These are phyloP conservation scores for Rhododendron williamsianum DNA, from an alignment of 148 eudicot genomes.

Conservation along the genomic window DNA sequence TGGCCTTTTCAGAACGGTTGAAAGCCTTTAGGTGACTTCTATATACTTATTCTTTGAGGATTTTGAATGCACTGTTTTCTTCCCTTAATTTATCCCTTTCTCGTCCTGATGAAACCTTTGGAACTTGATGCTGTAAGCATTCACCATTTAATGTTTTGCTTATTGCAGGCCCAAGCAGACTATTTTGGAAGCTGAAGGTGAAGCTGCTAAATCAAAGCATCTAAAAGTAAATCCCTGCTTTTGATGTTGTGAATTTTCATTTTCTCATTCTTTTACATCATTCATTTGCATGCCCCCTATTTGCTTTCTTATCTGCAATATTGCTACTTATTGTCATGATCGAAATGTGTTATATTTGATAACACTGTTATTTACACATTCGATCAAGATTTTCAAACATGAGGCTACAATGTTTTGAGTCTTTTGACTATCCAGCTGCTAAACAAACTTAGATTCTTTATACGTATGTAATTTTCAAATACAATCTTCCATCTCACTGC, in stretches of 20 bases:
- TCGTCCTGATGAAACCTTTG: background rate
- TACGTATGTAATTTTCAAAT: background rate
- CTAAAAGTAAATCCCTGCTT: constrained; percentile 33
- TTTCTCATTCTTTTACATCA: background rate
- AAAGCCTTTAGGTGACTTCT: constrained; percentile 67
- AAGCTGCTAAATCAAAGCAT: constrained; percentile 63
- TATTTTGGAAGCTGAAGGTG: constrained; percentile 90
- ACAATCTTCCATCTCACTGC: background rate
- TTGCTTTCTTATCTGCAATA: background rate
- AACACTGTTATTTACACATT: background rate
- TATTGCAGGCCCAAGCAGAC: constrained; percentile 87
- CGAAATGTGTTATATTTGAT: background rate
- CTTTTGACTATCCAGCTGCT: background rate
- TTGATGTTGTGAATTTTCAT: background rate
- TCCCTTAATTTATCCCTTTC: background rate
- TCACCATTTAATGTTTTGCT: constrained; percentile 14
- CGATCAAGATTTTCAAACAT: background rate
- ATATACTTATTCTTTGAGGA: background rate
- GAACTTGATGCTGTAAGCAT: background rate
- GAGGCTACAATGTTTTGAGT: background rate
- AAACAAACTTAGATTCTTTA: background rate
- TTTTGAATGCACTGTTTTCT: background rate
- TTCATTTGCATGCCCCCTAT: background rate
- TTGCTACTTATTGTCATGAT: background rate
- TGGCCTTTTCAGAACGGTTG: constrained; percentile 83